Base-by-base conservation (phyloP, 106 monocot species). In the Apostasia shenzhenica region DNA sequence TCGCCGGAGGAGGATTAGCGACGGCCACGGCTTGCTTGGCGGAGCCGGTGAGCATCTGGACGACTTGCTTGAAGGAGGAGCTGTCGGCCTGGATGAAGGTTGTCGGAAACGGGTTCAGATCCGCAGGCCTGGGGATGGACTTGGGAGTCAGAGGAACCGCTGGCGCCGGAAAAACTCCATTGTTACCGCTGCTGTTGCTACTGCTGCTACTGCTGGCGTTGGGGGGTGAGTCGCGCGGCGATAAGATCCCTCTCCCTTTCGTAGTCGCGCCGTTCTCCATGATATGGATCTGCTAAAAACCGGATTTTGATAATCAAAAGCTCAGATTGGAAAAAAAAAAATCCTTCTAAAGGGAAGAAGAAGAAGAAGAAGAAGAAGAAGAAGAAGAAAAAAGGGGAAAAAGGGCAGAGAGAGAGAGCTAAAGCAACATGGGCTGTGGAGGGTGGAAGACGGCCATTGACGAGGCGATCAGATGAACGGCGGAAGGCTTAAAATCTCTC, bases 31-130 rank as follows among this genome's bases (percentile, higher is more conserved):
- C 40, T 10, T 61, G 61, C 61, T 61, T 69, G 39, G 61, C 52
- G 43, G 61, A 53, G 56, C 75, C 75, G 67, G 75, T 75, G 49
- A 75, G 75, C 54, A 67, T 41, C 59, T 75, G 75, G 46, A 75
- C 75, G n/a, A 75, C 75, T 49, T 75, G 75, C 48, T 75, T 75
- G 75, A 75, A 75, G 67, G 67, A 75, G 41, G 58, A 50, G 75
- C 67, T 67, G 67, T 75, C 67, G 39, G 75, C 75, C 40, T 75
- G 75, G 67, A 75, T 59, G 67, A 75, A 75, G 55, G 67, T 75
- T 2, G 67, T 75, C 6, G 75, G 75, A 59, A 67, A 67, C 3
- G 67, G 50, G 41, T 75, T 75, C 44, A 46, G 40, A 4, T 55
- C 62, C 45, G 45, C 4, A 4, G 45, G 10, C 45, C 45, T 63